Evolutionary conservation across 176 grass and related monocot genomes (phyloP), one percentile per base, ranked within the genome.

Genomic region (Carex parvula): DNA sequence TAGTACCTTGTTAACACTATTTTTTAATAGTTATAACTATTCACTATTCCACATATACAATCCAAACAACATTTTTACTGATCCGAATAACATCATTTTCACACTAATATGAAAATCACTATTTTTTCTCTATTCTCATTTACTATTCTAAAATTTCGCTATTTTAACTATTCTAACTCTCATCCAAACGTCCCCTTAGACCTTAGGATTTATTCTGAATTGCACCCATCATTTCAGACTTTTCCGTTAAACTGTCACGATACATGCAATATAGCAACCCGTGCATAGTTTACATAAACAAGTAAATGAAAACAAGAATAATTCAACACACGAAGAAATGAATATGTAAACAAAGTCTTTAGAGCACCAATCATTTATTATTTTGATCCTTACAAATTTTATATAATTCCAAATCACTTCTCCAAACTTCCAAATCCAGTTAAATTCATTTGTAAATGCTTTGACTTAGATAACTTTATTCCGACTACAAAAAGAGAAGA

Each of bases 401-500:
- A 71, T 71, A 8, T 2, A 32, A 18, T 26, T 57, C 29, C 53
- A 78, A n/a, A 78, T 14, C 13, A 30, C 73, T 56, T 54, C 33
- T 57, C 10, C 16, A 56, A 33, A 32, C 24, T 54, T 56, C 52
- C 14, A 56, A 70, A 22, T 56, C 73, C 73, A 18, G 50, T 48
- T 32, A 57, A 16, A 35, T 32, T 57, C 57, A 57, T 32, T 57
- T 77, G 29, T 54, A 77, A 77, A 56, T 33, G 73, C 73, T 78
- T 78, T 18, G 14, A 57, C 22, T 75, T 64, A 46, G 18, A 64
- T n/a, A 57, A 78, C 52, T 18, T 64, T 81, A 81, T 64, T 64
- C 55, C 54, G 64, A 81, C 17, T 81, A 46, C 18, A 81, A 60
- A 81, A 81, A 17, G 0, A 29, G 3, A 50, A 10, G 46, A 81